Percentiles rank a stretch among this genome's conserved stretches.
phyloP scores from a whole-genome alignment of 305 asterid species.

The Salvia sclarea region DNA sequence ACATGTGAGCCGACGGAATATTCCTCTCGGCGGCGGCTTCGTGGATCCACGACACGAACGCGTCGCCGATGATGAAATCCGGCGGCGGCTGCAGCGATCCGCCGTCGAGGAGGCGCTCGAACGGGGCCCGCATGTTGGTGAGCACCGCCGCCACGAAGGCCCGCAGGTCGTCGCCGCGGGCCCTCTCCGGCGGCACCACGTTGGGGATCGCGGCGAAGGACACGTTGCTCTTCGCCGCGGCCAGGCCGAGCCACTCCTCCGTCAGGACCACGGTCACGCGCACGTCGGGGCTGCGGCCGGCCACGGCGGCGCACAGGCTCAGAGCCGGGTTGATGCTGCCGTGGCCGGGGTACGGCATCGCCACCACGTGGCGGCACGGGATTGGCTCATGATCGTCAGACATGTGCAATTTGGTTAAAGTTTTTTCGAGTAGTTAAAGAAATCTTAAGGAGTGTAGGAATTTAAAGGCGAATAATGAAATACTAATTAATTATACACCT shows the following conservation, averaged over 20 bases:
- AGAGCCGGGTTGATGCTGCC: slow-evolving; percentile 61
- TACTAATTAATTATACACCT: too few relatives aligned
- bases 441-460: too few relatives aligned
- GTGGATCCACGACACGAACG: slow-evolving; percentile 31
- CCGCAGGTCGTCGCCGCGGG: slow-evolving; percentile 26
- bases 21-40: slow-evolving; percentile 37
- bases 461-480: too few relatives aligned
- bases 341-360: slow-evolving; percentile 53
- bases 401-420: too few relatives aligned
- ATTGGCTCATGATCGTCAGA: too few relatives aligned
- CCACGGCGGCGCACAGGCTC: slow-evolving; percentile 47
- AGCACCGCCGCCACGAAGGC: slow-evolving; percentile 32
- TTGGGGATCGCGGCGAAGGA: slow-evolving; percentile 48
- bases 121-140: slow-evolving; percentile 47
- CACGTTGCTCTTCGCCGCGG: slow-evolving; percentile 37
- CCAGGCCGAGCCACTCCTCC: slow-evolving; percentile 53
- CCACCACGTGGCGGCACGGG: slow-evolving; percentile 44
- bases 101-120: slow-evolving; percentile 41
- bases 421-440: too few relatives aligned
- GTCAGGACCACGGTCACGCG: slow-evolving; percentile 46
- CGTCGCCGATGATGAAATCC: slow-evolving; percentile 35
- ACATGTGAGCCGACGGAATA: slow-evolving; percentile 46
- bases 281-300: slow-evolving; percentile 21
- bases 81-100: slow-evolving; percentile 28
- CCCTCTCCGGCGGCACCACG: slow-evolving; percentile 51